Conservation (phyloP, 2,329 filamentous ascomycete species). For the Sporothrix luriei region DNA sequence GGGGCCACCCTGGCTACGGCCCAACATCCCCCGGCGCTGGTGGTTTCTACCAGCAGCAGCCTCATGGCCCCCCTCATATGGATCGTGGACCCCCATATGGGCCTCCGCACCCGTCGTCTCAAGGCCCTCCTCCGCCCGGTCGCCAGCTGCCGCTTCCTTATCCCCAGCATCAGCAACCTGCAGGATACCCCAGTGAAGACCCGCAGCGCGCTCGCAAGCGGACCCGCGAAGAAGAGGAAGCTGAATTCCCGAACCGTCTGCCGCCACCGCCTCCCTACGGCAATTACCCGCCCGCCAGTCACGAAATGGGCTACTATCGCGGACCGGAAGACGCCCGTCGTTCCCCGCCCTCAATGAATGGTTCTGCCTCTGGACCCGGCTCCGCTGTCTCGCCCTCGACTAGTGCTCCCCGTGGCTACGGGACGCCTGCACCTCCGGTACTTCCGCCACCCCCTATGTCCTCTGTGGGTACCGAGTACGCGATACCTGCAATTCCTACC, state of each 20-base stretch:
- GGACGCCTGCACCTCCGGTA: constrained; percentile 46
- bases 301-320: constrained; percentile 32
- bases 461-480: constrained; percentile 36
- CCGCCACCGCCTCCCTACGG: constrained; percentile 32
- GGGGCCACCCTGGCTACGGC: constrained; percentile 34
- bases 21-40: constrained; percentile 35
- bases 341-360: constrained; percentile 33
- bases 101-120: constrained; percentile 17
- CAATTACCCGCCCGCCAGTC: constrained; percentile 19
- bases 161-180: constrained; percentile 6
- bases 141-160: constrained; percentile 45
- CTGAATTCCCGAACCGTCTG: constrained; percentile 31
- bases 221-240: constrained; percentile 34
- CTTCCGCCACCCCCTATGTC: constrained; percentile 42
- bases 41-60: constrained; percentile 32
- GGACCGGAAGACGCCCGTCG: constrained; percentile 31
- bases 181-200: constrained; percentile 31
- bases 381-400: constrained; percentile 45
- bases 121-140: constrained; percentile 38
- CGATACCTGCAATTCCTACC: constrained; percentile 25
- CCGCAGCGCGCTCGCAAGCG: constrained; percentile 32
- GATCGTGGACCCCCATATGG: constrained; percentile 28
- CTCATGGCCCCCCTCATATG: constrained; percentile 14
- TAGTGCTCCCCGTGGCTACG: constrained; percentile 42
- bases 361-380: constrained; percentile 38